A percentile compares a stretch with the other conserved stretches of the same genome.
These are phyloP conservation scores for Holtermanniella nyarrowii DNA, from an alignment of 768 basidiomycete species.

Conservation along the genomic window DNA sequence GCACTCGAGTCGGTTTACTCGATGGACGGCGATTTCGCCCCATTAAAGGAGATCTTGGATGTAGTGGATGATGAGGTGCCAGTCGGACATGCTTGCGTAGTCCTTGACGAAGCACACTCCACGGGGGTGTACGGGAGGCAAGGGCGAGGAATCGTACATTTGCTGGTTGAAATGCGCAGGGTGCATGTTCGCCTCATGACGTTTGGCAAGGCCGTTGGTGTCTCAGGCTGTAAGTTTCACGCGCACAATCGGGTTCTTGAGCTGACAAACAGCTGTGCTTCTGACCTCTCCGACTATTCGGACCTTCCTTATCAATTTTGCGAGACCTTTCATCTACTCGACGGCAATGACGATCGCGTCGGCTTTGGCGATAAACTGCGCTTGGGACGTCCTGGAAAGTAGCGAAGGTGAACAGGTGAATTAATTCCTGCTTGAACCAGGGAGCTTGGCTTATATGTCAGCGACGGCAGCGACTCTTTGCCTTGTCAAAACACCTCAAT, in stretches of 20 bases:
- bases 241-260: neutral
- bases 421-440: slow-evolving; percentile 7
- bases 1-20: slow-evolving; percentile 83
- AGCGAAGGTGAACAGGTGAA: slow-evolving; percentile 55
- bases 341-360: slow-evolving; percentile 70
- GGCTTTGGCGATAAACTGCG: slow-evolving; percentile 62
- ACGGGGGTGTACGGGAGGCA: slow-evolving; percentile 76
- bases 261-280: slow-evolving; percentile 55
- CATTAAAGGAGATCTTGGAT: slow-evolving; percentile 57
- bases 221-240: slow-evolving; percentile 62
- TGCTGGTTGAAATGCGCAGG: slow-evolving; percentile 54
- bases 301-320: slow-evolving; percentile 83
- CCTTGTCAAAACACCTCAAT: slow-evolving; percentile 42
- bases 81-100: slow-evolving; percentile 54
- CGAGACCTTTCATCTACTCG: slow-evolving; percentile 81
- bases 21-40: slow-evolving; percentile 91
- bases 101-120: slow-evolving; percentile 90
- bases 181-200: slow-evolving; percentile 75
- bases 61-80: slow-evolving; percentile 50
- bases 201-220: slow-evolving; percentile 83
- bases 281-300: slow-evolving; percentile 61
- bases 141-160: slow-evolving; percentile 63
- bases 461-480: slow-evolving; percentile 18
- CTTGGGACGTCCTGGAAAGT: slow-evolving; percentile 66
- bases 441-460: slow-evolving; percentile 30